A percentile compares a stretch with the other conserved stretches of the same genome.
Evolutionary conservation across 805 yeast species (phyloP).

Genomic region (Kuraishia cidri): DNA sequence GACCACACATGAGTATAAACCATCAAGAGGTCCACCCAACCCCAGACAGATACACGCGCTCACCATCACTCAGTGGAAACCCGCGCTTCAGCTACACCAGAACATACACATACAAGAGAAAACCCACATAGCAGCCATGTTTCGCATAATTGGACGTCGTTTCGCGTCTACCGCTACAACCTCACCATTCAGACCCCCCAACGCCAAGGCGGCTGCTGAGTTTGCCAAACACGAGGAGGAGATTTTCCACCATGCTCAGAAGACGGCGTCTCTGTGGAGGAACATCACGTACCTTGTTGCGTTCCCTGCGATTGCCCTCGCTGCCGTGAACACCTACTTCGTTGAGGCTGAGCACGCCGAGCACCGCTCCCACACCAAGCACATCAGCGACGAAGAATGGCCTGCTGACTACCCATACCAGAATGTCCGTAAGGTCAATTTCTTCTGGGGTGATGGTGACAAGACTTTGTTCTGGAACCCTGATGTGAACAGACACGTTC

Average conservation of each 20-base stretch:
- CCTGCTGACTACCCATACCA: conserved; percentile 86
- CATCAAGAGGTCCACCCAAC: too few relatives aligned
- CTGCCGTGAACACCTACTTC: conserved; percentile 74
- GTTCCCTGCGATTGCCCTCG: conserved; percentile 67
- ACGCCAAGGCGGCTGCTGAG: conserved; percentile 62
- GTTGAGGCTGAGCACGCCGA: conserved; percentile 84
- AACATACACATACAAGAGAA: too few relatives aligned
- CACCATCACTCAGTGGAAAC: too few relatives aligned
- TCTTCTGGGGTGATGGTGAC: conserved; percentile 99
- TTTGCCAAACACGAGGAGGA: conserved; percentile 55
- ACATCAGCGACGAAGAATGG: conserved; percentile 84
- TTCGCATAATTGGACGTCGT: conserved; percentile 3
- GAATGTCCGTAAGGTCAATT: conserved; percentile 80
- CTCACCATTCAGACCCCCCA: conserved; percentile 33
- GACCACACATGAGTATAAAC: too few relatives aligned
- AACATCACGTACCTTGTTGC: conserved; percentile 77
- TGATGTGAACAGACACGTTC: conserved; percentile 78
- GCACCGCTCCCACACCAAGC: conserved; percentile 73
- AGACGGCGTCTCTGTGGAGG: conserved; percentile 76
- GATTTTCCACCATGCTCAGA: conserved; percentile 70
- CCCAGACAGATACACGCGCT: too few relatives aligned
- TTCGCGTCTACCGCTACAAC: conserved; percentile 11
- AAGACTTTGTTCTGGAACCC: conserved; percentile 96
- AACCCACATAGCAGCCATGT: too few relatives aligned
- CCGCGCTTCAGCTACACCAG: too few relatives aligned